These are phyloP conservation scores for Kluyveromyces wickerhamii DNA, from an alignment of 805 yeast genomes.

Conservation along the genomic window DNA sequence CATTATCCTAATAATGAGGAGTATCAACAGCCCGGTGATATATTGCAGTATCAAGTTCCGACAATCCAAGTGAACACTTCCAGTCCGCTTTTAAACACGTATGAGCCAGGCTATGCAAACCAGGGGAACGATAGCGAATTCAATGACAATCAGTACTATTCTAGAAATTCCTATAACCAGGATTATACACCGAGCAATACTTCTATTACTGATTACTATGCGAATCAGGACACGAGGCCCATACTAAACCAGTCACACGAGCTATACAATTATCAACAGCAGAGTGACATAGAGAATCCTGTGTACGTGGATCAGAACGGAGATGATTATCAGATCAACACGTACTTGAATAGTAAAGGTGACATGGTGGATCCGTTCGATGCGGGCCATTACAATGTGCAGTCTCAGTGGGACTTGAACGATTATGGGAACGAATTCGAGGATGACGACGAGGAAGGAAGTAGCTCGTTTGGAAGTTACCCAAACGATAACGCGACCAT, in stretches of 20 bases:
- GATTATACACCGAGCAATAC: constrained; percentile 6
- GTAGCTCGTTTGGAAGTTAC: constrained; percentile 5
- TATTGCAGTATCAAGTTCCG: constrained; percentile 15
- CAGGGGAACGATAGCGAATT: constrained; percentile 11
- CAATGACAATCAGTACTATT: constrained; percentile 22
- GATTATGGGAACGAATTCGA: constrained; percentile 8
- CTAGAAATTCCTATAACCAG: constrained; percentile 8
- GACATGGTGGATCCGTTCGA: constrained; percentile 31
- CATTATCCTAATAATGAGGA: constrained; percentile 9
- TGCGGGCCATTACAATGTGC: background rate
- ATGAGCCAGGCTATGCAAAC: background rate
- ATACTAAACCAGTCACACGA: constrained; percentile 13
- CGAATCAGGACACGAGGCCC: constrained; percentile 15
- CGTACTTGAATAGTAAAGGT: constrained; percentile 28
- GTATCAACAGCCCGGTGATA: constrained; percentile 2
- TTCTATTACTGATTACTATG: constrained; percentile 8
- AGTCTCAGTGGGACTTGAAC: constrained; percentile 5
- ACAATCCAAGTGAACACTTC: constrained; percentile 16
- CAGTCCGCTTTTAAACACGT: constrained; percentile 2
- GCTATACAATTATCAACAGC: constrained; percentile 10
- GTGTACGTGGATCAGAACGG: constrained; percentile 27
- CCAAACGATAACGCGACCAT: constrained; percentile 8
- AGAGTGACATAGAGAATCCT: constrained; percentile 19
- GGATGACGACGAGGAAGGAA: constrained; percentile 4
- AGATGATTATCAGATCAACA: constrained; percentile 30